Evolutionary conservation across 1,284 basidiomycete genomes (phyloP).

Genomic region (Ceratobasidium theobromae): DNA sequence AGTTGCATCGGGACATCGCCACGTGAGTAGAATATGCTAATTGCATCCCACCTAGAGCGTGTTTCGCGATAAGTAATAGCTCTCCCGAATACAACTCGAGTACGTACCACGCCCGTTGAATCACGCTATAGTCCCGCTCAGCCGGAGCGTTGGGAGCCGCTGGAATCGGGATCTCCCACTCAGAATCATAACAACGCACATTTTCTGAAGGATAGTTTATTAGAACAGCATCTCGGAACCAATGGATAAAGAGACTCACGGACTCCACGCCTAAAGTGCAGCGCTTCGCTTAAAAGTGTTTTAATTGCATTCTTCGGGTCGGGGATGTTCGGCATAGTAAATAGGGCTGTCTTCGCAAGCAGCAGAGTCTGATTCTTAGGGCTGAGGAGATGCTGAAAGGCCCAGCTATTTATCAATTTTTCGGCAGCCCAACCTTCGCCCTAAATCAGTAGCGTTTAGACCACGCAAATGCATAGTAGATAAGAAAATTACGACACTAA

Average conservation of each 20-base stretch:
- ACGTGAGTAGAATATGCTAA: conserved; percentile 30
- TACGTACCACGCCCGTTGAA: conserved; percentile 34
- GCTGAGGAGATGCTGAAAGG: background rate
- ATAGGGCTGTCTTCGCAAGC: conserved; percentile 14
- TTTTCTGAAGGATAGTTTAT: conserved; percentile 25
- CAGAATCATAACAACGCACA: conserved; percentile 33
- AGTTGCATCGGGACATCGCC: conserved; percentile 31
- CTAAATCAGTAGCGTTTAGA: too few relatives aligned
- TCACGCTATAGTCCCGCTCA: conserved; percentile 30
- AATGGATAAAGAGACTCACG: conserved; percentile 27
- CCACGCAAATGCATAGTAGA: too few relatives aligned
- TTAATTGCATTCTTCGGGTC: conserved; percentile 18
- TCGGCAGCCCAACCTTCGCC: conserved; percentile 4
- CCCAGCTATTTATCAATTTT: background rate
- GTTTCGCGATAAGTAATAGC: background rate
- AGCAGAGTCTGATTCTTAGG: conserved; percentile 7
- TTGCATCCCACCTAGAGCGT: conserved; percentile 33
- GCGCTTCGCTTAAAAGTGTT: conserved; percentile 33
- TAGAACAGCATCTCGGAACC: background rate
- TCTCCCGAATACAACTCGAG: background rate
- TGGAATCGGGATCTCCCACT: conserved; percentile 35
- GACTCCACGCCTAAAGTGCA: conserved; percentile 35
- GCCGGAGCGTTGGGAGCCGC: conserved; percentile 1
- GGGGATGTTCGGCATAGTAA: conserved; percentile 30
- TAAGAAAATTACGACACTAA: background rate